Evolutionary conservation across 495 filamentous ascomycete species (phyloP).

Genomic region (Penicillium roqueforti): DNA sequence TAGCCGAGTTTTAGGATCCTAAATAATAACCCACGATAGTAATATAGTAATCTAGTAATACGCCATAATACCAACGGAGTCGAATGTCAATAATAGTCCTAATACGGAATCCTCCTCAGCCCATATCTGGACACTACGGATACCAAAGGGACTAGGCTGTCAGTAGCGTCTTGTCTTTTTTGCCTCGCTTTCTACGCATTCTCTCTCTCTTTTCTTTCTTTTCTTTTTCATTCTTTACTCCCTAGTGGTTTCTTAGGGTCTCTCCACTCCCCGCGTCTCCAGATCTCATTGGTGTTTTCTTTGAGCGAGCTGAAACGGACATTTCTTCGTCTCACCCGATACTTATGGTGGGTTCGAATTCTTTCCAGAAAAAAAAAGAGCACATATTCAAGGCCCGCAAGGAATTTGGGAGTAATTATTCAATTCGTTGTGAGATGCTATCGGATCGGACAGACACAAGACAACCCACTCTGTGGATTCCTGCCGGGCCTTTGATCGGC

Average conservation of each 20-base stretch:
- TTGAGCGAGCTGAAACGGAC: slow-evolving; percentile 4
- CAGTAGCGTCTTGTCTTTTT: slow-evolving; percentile 3
- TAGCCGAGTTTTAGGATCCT: too few species aligned
- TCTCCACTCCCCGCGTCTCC: slow-evolving; percentile 8
- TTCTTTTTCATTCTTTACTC: not conserved
- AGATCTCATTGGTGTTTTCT: slow-evolving; percentile 3
- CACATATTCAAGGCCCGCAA: not conserved
- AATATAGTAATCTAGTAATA: too few species aligned
- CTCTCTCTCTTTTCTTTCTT: not conserved
- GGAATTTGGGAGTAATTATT: slow-evolving; percentile 8
- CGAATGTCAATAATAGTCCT: too few species aligned
- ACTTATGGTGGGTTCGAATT: not conserved
- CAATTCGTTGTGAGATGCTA: slow-evolving; percentile 13
- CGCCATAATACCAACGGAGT: too few species aligned
- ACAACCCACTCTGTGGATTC: slow-evolving; percentile 28
- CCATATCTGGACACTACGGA: not conserved
- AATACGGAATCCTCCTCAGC: not conserved
- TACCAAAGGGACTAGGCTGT: not conserved
- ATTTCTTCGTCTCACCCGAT: not conserved
- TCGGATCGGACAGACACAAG: slow-evolving; percentile 10
- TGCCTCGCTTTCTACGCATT: not conserved
- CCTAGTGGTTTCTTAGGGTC: not conserved
- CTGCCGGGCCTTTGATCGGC: slow-evolving; percentile 23
- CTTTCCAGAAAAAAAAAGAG: not conserved
- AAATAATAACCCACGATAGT: too few species aligned